Evolutionary conservation across 1,139 yeast species (phyloP).

Genomic region (Hyphopichia khmerensis): DNA sequence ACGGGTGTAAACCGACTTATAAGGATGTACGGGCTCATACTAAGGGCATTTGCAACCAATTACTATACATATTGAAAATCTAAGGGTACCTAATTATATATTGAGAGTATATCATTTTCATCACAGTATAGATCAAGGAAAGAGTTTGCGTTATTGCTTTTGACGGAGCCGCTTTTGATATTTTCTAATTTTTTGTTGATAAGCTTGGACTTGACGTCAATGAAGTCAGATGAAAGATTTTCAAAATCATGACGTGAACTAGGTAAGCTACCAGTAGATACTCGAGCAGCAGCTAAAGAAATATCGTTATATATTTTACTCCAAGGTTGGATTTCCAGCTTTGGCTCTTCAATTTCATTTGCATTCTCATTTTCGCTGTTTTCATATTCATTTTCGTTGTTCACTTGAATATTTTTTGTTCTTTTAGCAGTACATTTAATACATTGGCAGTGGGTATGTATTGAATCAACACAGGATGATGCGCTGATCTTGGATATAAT

Average conservation of each 20-base stretch:
- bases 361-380: too few species aligned
- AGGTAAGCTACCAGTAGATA: constrained; percentile 43
- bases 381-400: not conserved
- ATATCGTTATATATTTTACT: constrained; percentile 44
- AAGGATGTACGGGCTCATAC: too few species aligned
- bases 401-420: not conserved
- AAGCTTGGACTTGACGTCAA: constrained; percentile 18
- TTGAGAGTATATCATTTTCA: not conserved
- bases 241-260: constrained; percentile 17
- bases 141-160: not conserved
- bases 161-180: not conserved
- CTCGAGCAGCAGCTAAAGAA: constrained; percentile 51
- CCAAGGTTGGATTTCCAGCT: constrained; percentile 20
- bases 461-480: not conserved
- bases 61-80: not conserved
- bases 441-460: not conserved
- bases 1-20: too few species aligned
- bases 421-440: not conserved
- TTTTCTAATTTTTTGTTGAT: not conserved
- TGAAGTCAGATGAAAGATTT: constrained; percentile 30
- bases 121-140: not conserved
- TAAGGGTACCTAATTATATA: constrained; percentile 3
- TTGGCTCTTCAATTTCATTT: too few species aligned
- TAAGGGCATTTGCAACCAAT: not conserved
- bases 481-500: constrained; percentile 6